These are phyloP conservation scores for Ogataea hybrid DNA, from an alignment of 1,139 yeast species.

Conservation along the genomic window DNA sequence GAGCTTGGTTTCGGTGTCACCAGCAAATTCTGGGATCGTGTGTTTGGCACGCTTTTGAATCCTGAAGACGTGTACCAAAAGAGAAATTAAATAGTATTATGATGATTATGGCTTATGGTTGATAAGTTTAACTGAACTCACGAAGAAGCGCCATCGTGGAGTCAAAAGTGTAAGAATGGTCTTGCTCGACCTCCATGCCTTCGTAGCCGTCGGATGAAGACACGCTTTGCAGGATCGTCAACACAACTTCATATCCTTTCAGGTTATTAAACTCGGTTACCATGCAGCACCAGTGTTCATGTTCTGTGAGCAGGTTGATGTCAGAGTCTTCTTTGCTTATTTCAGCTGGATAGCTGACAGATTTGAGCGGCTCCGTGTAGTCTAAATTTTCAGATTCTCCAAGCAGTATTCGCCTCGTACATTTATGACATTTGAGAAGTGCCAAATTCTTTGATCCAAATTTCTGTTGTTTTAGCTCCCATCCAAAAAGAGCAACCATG, in stretches of 20 bases:
- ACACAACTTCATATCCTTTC: slow-evolving; percentile 15
- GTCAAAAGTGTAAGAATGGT: slow-evolving; percentile 15
- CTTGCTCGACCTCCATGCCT: slow-evolving; percentile 4
- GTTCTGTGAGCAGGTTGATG: slow-evolving; percentile 32
- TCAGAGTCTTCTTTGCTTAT: slow-evolving; percentile 5
- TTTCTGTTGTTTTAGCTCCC: slow-evolving; percentile 32
- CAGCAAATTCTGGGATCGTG: slow-evolving; percentile 87
- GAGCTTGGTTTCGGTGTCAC: slow-evolving; percentile 97
- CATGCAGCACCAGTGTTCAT: slow-evolving; percentile 35
- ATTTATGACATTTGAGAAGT: slow-evolving; percentile 32
- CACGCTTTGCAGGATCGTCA: slow-evolving; percentile 10
- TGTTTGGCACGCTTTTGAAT: slow-evolving; percentile 69
- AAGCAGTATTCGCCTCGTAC: slow-evolving; percentile 34
- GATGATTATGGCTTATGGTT: slow-evolving; percentile 2
- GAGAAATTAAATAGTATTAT: slow-evolving; percentile 19
- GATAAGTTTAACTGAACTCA: slow-evolving; percentile 9
- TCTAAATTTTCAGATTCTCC: slow-evolving; percentile 11
- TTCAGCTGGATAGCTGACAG: slow-evolving; percentile 29
- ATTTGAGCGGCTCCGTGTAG: slow-evolving; percentile 16
- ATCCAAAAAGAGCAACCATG: slow-evolving; percentile 34
- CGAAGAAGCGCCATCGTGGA: slow-evolving; percentile 17
- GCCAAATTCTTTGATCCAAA: slow-evolving; percentile 28
- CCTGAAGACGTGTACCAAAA: slow-evolving; percentile 33
- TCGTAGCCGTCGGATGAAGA: background rate
- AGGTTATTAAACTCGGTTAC: slow-evolving; percentile 6